Evolutionary conservation across 108 stramenopile species (phyloP), one percentile per base, ranked within the genome.

Genomic region (Stephanodiscus triporus): DNA sequence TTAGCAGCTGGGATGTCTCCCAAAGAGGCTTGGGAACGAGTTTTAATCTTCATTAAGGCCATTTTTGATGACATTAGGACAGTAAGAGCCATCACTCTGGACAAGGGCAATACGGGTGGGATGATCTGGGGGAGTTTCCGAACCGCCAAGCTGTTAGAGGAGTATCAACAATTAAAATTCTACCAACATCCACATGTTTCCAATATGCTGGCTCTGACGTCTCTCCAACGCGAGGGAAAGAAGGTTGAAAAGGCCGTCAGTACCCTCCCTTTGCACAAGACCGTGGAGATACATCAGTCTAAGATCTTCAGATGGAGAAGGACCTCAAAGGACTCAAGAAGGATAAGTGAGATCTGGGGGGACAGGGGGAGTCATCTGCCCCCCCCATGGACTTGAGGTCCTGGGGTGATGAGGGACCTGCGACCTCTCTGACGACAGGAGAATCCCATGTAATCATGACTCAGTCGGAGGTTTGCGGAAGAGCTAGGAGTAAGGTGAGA

Each of bases 141-240:
- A n/a, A n/a, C n/a, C n/a, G n/a, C n/a, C n/a, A n/a, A n/a, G n/a
- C n/a, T n/a, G n/a, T n/a, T n/a, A n/a, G n/a, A n/a, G n/a, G n/a
- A n/a, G n/a, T n/a, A n/a, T n/a, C n/a, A n/a, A n/a, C n/a, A n/a
- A n/a, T n/a, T n/a, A n/a, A n/a, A n/a, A n/a, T n/a, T n/a, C n/a
- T n/a, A n/a, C n/a, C n/a, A n/a, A n/a, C n/a, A n/a, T n/a, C n/a
- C 61, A 2, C 16, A 62, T 3, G 61, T 62, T 9, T 34, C 36
- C 2, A 20, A 16, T 6, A 62, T 62, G 19, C 61, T 62, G 3
- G 61, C 61, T 9, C 32, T 62, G 38, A 40, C 61, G 4, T 37
- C 61, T 62, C 10, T 62, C 4, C 19, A 62, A 22, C 26, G 40
- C 4, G 61, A 62, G 26, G 61, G 61, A 11, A 42, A 62, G n/a